phyloP scores from a whole-genome alignment of 2,329 filamentous ascomycete species.

The Fusarium verrucosum region DNA sequence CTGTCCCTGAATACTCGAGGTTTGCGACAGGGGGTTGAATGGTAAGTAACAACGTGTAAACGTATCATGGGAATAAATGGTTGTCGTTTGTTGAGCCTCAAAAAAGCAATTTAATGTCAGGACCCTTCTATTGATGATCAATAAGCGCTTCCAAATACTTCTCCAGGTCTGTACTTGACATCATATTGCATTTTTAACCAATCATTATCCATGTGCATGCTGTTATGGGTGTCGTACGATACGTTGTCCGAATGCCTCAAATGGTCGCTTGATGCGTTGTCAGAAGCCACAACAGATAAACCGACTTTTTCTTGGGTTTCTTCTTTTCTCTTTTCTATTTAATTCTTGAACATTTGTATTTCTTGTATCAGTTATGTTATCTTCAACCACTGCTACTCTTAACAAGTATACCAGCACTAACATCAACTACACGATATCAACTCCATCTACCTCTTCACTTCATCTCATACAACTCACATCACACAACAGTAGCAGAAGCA shows the following conservation, averaged over 20 bases:
- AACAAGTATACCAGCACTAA: too few relatives aligned
- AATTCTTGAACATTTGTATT: too few relatives aligned
- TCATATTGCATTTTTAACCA: neutral
- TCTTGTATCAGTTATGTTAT: neutral
- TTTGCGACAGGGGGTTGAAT: conserved; percentile 1
- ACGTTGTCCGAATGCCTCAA: conserved; percentile 27
- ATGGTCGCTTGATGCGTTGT: conserved; percentile 40
- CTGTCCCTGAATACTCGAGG: conserved; percentile 9
- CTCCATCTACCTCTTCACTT: neutral
- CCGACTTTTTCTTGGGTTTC: neutral
- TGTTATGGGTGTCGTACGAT: conserved; percentile 36
- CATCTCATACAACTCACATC: conserved; percentile 13
- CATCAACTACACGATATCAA: neutral
- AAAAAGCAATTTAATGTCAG: conserved; percentile 17
- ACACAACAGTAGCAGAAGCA: conserved; percentile 20
- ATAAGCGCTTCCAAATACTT: too few relatives aligned
- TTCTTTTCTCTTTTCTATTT: neutral
- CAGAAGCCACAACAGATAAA: conserved; percentile 30
- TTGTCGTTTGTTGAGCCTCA: too few relatives aligned
- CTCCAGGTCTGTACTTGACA: neutral
- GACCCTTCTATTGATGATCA: conserved; percentile 15
- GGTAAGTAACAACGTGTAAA: too few relatives aligned
- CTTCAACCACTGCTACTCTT: neutral
- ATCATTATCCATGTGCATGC: too few relatives aligned
- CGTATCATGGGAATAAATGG: too few relatives aligned